Evolutionary conservation across 192 early-diverging fungal genomes (phyloP).

Genomic region (Umbelopsis sp.): DNA sequence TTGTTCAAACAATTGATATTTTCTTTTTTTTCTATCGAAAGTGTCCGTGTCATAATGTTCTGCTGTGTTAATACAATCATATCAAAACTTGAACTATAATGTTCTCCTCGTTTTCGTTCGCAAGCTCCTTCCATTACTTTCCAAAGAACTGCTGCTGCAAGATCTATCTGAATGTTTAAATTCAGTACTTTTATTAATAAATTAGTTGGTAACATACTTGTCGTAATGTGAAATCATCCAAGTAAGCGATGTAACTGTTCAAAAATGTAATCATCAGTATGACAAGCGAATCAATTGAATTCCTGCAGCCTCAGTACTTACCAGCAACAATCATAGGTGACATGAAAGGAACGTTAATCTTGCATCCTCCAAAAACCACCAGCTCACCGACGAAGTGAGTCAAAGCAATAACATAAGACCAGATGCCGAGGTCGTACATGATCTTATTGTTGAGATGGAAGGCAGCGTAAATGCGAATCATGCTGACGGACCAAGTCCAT

Average conservation of each 20-base stretch:
- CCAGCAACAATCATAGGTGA: constrained; percentile 68
- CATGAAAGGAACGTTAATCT: constrained; percentile 63
- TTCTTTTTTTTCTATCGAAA: too few species aligned
- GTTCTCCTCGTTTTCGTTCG: too few species aligned
- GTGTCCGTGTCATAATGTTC: too few species aligned
- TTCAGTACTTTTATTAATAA: not conserved
- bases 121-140: too few species aligned
- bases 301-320: constrained; percentile 23
- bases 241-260: not conserved
- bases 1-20: too few species aligned
- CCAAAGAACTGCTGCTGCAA: too few species aligned
- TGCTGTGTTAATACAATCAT: too few species aligned
- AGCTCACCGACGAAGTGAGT: constrained; percentile 70
- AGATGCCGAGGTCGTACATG: constrained; percentile 57
- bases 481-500: constrained; percentile 83
- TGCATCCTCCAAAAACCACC: constrained; percentile 61
- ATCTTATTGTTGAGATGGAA: constrained; percentile 70
- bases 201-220: constrained; percentile 1
- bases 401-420: constrained; percentile 73
- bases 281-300: not conserved
- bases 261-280: not conserved
- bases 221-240: constrained; percentile 15
- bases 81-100: too few species aligned
- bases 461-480: constrained; percentile 84
- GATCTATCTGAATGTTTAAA: not conserved